A percentile compares a stretch with the other conserved stretches of the same genome.
Conservation (phyloP, 2,329 filamentous ascomycete genomes). For the Fusarium sp. region DNA sequence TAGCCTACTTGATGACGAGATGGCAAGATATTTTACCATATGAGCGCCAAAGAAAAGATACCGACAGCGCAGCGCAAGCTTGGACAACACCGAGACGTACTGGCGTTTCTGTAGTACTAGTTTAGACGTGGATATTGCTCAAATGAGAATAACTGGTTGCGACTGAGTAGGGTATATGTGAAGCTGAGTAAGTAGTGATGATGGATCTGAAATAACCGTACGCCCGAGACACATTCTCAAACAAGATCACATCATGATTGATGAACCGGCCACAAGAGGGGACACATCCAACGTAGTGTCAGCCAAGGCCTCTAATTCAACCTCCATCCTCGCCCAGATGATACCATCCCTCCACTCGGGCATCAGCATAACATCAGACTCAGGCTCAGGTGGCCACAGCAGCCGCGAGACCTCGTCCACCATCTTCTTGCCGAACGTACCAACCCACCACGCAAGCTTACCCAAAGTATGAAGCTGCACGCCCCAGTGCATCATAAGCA, state of each 20-base stretch:
- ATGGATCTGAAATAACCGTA: not conserved
- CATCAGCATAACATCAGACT: not conserved
- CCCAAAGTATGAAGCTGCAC: slow-evolving; percentile 46
- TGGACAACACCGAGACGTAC: not conserved
- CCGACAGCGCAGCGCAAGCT: not conserved
- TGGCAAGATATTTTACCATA: not conserved
- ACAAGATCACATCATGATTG: not conserved
- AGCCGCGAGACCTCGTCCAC: slow-evolving; percentile 35
- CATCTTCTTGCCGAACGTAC: slow-evolving; percentile 36
- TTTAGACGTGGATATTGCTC: not conserved
- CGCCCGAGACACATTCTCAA: not conserved
- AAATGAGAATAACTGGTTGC: not conserved
- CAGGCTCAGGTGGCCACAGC: slow-evolving; percentile 7
- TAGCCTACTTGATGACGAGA: slow-evolving; percentile 1
- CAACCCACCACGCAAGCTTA: slow-evolving; percentile 40
- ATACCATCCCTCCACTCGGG: slow-evolving; percentile 35
- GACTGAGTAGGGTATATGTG: slow-evolving; percentile 9
- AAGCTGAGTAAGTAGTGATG: not conserved
- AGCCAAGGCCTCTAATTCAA: slow-evolving; percentile 7
- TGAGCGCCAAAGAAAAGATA: not conserved
- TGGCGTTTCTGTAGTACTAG: not conserved
- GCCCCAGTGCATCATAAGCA: slow-evolving; percentile 51
- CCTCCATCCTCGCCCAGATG: slow-evolving; percentile 34
- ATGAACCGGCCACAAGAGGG: not conserved
- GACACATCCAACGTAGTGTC: not conserved